Base-by-base conservation (phyloP, 2,329 filamentous ascomycete genomes). In the Teratosphaeria destructans region DNA sequence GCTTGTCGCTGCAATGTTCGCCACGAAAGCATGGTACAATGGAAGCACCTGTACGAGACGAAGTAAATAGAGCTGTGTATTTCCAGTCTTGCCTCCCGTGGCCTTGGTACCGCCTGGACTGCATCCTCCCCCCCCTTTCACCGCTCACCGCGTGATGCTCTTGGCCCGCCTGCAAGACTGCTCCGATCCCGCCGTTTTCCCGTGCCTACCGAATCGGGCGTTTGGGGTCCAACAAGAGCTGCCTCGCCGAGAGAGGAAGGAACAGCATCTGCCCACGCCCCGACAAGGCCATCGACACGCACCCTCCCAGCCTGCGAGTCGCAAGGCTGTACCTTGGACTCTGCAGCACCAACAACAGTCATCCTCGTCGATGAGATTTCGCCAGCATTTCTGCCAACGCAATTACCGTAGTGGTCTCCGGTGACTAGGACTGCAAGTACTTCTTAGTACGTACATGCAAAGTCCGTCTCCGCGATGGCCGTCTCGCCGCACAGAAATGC, bases 1-100 rank as follows among this genome's bases (percentile, higher is more conserved):
- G 37, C 37, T 62, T 59, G 57, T 63, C 59, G 61, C 61, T 64
- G 53, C 43, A 12, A 14, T 49, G 16, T 23, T 2, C 43, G 43
- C n/a, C 2, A 49, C 43, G 43, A 19, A 19, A 19, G n/a, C 43
- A 49, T 19, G 43, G n/a, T 49, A 49, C 43, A 49, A 19, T 49
- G 43, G 43, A 11, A 49, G n/a, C 43, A 23, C 43, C 43, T 49
- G 43, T 49, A 49, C n/a, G n/a, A n/a, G 19, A 23, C 8, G 43
- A 49, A 49, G 43, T 23, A 11, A 49, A 49, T 49, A 49, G 43
- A 49, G 43, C 43, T 23, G 43, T 49, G 43, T 23, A 49, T 49
- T 11, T 16, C 16, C 43, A 19, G 43, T 49, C 43, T 49, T 10
- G 6, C 43, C 16, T 10, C 23, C 23, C 23, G 23, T 23, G 26